Evolutionary conservation across 495 filamentous ascomycete genomes (phyloP), one percentile per base, ranked within the genome.

Genomic region (Letharia columbiana): DNA sequence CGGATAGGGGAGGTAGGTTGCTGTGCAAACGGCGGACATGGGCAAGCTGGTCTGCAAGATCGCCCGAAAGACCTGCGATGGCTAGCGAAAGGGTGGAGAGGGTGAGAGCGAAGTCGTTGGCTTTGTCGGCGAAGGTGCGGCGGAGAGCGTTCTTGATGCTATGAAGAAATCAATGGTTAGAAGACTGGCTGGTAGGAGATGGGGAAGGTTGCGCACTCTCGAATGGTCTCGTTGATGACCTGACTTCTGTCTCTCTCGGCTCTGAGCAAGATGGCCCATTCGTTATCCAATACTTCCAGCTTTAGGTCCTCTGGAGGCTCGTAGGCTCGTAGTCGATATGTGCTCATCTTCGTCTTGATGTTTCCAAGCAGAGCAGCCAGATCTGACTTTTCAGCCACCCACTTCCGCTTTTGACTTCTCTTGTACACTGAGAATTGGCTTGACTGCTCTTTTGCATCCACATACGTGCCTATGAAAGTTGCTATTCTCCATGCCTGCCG

Each of bases 341-440:
- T 98, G 68, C 89, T 89, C 69, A 98, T 81, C 78, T 98, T 98
- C 0, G 94, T 98, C 78, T 96, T 97, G 80, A 98, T 97, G 71
- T 98, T 98, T n/a, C 94, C 95, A 59, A 98, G 76, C 66, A 98
- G 77, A 13, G 91, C 91, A 35, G 92, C 90, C 12, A 98, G 83
- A 71, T 98, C 95, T 54, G 91, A 93, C 79, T 97, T 98, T 76
- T 98, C 94, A 6, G 91, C 92, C 3, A 98, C 94, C 95, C 94
- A 98, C 45, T 90, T 85, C 42, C 94, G 83, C 76, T 98, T 98
- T 73, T 89, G 79, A 61, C 87, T 91, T 66, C 83, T 83, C 75
- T 98, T 98, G 77, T 98, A 97, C 41, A 81, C 77, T 28, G 88
- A 84, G 77, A 98, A 98, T 52, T 91, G 82, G 37, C 74, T 77